Evolutionary conservation across 768 basidiomycete genomes (phyloP), one percentile per base, ranked within the genome.

Genomic region (Tylopilus sp.): DNA sequence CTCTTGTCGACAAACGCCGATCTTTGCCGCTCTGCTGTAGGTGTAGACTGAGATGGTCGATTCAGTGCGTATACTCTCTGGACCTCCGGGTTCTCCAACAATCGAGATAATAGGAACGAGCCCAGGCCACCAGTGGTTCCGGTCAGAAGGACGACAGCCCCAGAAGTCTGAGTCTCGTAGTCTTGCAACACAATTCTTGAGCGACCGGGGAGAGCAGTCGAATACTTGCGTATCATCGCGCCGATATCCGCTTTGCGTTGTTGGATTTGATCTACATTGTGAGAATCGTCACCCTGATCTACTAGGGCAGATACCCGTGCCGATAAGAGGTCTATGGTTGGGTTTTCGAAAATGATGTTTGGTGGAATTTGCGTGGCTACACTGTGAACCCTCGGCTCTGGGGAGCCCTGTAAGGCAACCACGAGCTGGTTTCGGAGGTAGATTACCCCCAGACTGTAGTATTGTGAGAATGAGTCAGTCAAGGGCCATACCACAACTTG

Each of bases 61-160:
- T 75, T 75, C 40, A 57, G 52, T 0, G 71, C 71, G 36, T 67
- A 74, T 0, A 74, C 57, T 7, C 52, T 61, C n/a, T 52, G 50
- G 5, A 75, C 68, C 1, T 10, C 40, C 1, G 42, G n/a, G 18
- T 57, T 59, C 9, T 47, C 23, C 9, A 71, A 45, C 6, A 76
- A 64, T 7, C 56, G 49, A 0, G 58, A 61, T 4, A 75, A 66
- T 6, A 74, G 50, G 42, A 71, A 64, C 1, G 70, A 68, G 10
- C 75, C 75, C 3, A 76, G 62, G 18, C 62, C 66, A 3, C 75
- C 75, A 1, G 75, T 76, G 4, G 68, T 63, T 8, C 74, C 75
- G 0, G 75, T 76, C 26, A 76, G 53, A 5, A 73, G 55, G 1
- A 76, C 68, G 0, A 69, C 67, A 0, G 57, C 58, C 11, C 28